Evolutionary conservation across 2,329 filamentous ascomycete species (phyloP).

Genomic region (Pyrenophora graminea): DNA sequence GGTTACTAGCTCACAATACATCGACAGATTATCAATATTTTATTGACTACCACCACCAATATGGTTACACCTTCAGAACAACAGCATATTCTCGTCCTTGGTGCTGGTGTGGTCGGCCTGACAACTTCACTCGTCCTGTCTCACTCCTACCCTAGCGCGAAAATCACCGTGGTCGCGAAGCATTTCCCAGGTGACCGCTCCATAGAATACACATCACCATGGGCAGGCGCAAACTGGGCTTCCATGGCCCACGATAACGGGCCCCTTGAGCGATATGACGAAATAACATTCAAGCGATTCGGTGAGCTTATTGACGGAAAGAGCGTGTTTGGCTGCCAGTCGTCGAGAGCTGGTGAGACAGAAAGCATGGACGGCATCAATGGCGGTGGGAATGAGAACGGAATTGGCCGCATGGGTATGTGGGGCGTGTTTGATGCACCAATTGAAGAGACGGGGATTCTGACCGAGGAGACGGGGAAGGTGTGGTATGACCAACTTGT

Average conservation of each 20-base stretch:
- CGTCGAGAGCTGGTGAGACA: conserved; percentile 17
- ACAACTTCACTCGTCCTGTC: conserved; percentile 67
- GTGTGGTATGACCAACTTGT: conserved; percentile 51
- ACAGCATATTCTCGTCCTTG: conserved; percentile 35
- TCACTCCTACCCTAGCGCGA: conserved; percentile 56
- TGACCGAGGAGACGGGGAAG: conserved; percentile 45
- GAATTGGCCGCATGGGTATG: conserved; percentile 34
- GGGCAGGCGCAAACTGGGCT: conserved; percentile 81
- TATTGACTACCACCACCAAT: neutral
- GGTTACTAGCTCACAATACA: no score
- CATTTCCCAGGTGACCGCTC: conserved; percentile 95
- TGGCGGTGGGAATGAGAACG: conserved; percentile 25
- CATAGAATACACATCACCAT: conserved; percentile 86
- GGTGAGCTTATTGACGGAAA: conserved; percentile 31
- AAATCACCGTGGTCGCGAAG: conserved; percentile 76
- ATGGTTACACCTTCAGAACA: conserved; percentile 17
- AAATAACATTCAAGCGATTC: conserved; percentile 38
- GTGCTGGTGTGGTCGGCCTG: conserved; percentile 69
- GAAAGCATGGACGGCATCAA: neutral
- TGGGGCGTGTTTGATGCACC: conserved; percentile 36
- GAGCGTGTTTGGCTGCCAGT: conserved; percentile 23
- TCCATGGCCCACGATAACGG: conserved; percentile 54
- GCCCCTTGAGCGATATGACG: conserved; percentile 37
- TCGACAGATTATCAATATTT: neutral
- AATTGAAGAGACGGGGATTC: conserved; percentile 39